Base-by-base conservation (phyloP, 148 eudicot species). In the Simmondsia chinensis region DNA sequence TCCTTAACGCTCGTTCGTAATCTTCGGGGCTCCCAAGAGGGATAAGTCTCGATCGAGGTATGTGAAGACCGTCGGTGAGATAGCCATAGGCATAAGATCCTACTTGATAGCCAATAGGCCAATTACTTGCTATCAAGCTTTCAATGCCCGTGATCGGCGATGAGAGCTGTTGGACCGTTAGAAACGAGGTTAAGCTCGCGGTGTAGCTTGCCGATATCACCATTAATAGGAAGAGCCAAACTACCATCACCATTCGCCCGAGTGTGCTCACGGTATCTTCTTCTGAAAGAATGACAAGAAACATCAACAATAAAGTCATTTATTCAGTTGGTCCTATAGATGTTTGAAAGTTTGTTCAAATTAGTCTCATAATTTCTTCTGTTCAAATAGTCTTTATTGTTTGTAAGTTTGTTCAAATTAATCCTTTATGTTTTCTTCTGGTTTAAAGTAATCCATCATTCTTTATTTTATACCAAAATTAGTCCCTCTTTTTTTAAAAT, bases 101-200 rank as follows among this genome's bases (percentile, higher is more conserved):
- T 40, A 67, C 56, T 48, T 76, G 86, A 49, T 66, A 69, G 40
- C 94, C 94, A 15, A 82, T 79, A 20, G 69, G 82, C 43, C 69
- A 74, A 5, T 58, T 50, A 52, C 47, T 69, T 3, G 23, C 41
- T 6, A 66, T 22, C 41, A 82, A 69, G 47, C 54, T 72, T 18
- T 77, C 65, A 26, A 84, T 69, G 17, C 94, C 88, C 59, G 74
- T 61, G 31, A 80, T 54, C 9, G 83, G 65, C 6, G 88, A 74
- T 41, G 66, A 66, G 26, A 84, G 88, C 12, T 66, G 71, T 24
- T 84, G 75, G 3, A 74, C 88, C 19, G 88, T 84, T 17, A 83
- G 74, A 17, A 84, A 80, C 55, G 94, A 84, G 17, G 88, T 80
- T 29, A 80, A 48, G 20, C 88, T 80, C 7, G 94, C 88, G 28